Evolutionary conservation across 441 rosid species (phyloP), one percentile per base, ranked within the genome.

Genomic region (Croton laevigatus): DNA sequence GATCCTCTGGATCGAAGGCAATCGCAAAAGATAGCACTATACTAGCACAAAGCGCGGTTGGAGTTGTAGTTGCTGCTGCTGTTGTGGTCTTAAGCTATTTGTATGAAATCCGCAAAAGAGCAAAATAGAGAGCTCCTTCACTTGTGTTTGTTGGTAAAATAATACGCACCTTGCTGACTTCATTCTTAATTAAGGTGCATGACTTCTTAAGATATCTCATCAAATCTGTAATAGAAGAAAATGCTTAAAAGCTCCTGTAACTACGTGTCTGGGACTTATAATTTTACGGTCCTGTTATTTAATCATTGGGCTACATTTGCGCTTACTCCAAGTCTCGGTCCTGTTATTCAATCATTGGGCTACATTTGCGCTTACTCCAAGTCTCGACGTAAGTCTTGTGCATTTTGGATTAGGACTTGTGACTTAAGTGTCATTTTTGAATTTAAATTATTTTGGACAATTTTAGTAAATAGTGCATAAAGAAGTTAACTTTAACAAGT

Each of bases 41-140:
- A 66, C 69, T 88, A 53, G 97, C 96, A 36, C 89, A 87, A 69
- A 71, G 98, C 17, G 95, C 96, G 3, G 89, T 86, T 8, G 97
- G 97, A 36, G 89, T 91, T 16, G 92, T 77, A 0, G 91, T 91
- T 66, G 81, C 96, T 66, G 97, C 92, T 57, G 95, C 93, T 4
- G 96, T 90, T 70, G 91, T 88, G 81, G 84, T 85, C 75, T 68
- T 88, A 11, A 78, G 98, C 87, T 91, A 94, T 87, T 66, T 85
- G 16, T 90, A 91, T 14, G 96, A 94, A 81, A 80, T 87, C 58
- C 87, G 90, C 76, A 89, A 83, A 78, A 84, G 74, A 81, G 79
- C 78, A 85, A 88, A 89, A 81, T 88, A 86, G 81, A 73, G 38
- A 22, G 17, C 44, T 40, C 4, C 44, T 5, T 40, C 44, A 40